Base-by-base conservation (phyloP, 2,329 filamentous ascomycete species). In the Beauveria sp. region DNA sequence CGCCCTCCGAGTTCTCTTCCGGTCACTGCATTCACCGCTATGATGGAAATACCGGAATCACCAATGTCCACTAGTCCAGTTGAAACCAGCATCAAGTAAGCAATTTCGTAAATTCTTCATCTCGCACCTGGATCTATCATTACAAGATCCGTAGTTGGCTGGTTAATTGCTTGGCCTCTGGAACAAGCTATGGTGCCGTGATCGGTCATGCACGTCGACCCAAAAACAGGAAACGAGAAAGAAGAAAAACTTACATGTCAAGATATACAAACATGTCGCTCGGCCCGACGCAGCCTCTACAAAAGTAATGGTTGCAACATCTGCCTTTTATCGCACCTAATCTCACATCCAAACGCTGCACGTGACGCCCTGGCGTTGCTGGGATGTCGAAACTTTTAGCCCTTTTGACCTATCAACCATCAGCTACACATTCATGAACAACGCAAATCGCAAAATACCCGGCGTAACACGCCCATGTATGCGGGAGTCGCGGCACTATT, bases 381-480 rank as follows among this genome's bases (percentile, higher is more conserved):
- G 14, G 16, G 14, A 50, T 55, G 18, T 5, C 28, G n/a, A 53
- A 60, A 52, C 49, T 60, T 60, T 60, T 47, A n/a, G 49, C 16
- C 20, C 10, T 20, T 9, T 20, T 9, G 16, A 18, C 16, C 42
- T 30, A 14, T 26, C 22, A 20, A 14, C 20, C 42, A 38, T 5
- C 50, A 18, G 4, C 40, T 34, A 26, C 20, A 30, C 49, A 60
- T 45, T 49, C 58, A 60, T 60, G 58, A 46, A 40, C 45, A 47
- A 12, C 34, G 28, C 51, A 28, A 26, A 10, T 28, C 12, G 3
- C 26, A 24, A 12, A 16, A 26, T 12, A 16, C 24, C 26, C 58
- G 58, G 58, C 58, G 43, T 45, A 46, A 43, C 43, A 60, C 50
- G 58, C 58, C 50, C 58, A 60, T 60, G 58, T 60, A 60, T 60